Base-by-base conservation (phyloP, 75 land plant species). In the Picea sitchensis region DNA sequence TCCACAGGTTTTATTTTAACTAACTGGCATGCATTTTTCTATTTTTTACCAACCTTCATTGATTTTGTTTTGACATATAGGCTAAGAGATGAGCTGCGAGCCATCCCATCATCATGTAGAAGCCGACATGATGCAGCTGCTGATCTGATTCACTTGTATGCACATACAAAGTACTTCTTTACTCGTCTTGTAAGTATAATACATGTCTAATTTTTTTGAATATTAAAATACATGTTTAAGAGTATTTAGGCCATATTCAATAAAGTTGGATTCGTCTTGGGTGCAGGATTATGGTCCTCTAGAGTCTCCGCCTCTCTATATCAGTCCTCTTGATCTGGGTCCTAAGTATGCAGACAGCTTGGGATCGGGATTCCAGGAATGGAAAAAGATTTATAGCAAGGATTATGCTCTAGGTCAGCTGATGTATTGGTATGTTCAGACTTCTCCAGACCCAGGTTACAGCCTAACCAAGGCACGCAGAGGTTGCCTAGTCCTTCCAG, bases 61-160 rank as follows among this genome's bases (percentile, higher is more conserved):
- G 14, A 18, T 61, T 63, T 59, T 8, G 59, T 54, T 61, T 76
- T 63, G 12, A 38, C 15, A 20, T 77, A 18, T 32, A 97, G 99
- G 99, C 80, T 97, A 81, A 88, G 99, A 59, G 99, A 97, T 85
- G 92, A 90, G 84, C 84, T 97, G 26, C 88, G 91, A 57, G 87
- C 82, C 56, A 86, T 96, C 78, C 92, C 91, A 78, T 87, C 94
- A 72, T 82, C 94, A 57, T 82, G 81, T 77, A 86, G 79, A 78
- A 81, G 91, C 79, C 90, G 99, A 31, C 91, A 97, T 88, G 99
- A 95, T 88, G 99, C 96, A 75, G 99, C 98, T 65, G 99, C 99
- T 41, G 99, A 97, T 82, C 88, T 97, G 80, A 92, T 97, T 71
- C 99, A 97, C 69, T 82, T 97, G 72, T 93, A 97, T 85, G 99